Evolutionary conservation across 192 early-diverging fungal species (phyloP).

Genomic region (Geranomyces michiganensis): DNA sequence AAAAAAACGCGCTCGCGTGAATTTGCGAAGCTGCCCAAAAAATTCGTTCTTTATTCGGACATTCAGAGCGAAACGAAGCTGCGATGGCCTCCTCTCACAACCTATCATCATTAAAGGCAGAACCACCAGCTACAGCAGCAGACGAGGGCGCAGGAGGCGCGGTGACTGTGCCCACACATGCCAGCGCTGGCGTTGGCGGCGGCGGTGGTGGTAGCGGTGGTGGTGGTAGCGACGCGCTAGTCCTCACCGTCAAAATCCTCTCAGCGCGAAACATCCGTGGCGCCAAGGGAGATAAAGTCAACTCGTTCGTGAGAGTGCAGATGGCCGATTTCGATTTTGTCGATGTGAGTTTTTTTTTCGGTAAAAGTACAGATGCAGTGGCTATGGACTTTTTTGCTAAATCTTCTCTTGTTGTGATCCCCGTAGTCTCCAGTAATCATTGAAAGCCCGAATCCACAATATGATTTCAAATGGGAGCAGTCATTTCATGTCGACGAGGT

Average conservation of each 20-base stretch:
- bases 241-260: constrained; percentile 44
- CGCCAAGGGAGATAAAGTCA: constrained; percentile 56
- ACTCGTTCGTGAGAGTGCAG: constrained; percentile 57
- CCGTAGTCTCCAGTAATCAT: constrained; percentile 49
- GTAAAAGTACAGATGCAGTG: background rate
- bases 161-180: background rate
- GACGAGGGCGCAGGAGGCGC: no score
- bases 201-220: background rate
- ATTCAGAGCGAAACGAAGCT: no score
- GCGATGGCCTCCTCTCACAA: no score
- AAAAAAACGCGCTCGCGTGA: no score
- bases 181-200: background rate
- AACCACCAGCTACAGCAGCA: no score
- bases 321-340: constrained; percentile 63
- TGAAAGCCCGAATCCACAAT: constrained; percentile 57
- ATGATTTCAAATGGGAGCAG: constrained; percentile 48
- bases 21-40: no score
- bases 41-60: no score
- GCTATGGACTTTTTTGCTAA: background rate
- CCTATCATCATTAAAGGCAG: no score
- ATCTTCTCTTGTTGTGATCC: background rate
- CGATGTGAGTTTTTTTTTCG: constrained; percentile 38
- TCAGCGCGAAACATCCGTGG: constrained; percentile 51
- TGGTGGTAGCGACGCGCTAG: background rate
- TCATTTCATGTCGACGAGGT: constrained; percentile 61